phyloP scores from a whole-genome alignment of 495 filamentous ascomycete genomes.

The Thermochaetoides thermophila region DNA sequence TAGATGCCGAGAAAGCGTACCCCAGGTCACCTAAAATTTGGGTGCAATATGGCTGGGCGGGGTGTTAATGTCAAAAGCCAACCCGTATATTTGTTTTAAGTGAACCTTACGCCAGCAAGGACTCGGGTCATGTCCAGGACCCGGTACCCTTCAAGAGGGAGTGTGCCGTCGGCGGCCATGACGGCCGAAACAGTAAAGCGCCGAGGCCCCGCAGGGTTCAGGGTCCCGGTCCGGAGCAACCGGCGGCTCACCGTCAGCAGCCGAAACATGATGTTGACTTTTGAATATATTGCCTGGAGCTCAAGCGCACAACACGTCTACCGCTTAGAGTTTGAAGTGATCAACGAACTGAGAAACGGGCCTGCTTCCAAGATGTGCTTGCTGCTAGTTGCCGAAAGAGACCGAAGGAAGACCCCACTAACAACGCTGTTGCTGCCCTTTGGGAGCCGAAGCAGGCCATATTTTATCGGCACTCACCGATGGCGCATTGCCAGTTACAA shows the following conservation, averaged over 20 bases:
- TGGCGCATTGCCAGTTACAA: too few species aligned
- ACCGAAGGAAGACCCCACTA: too few species aligned
- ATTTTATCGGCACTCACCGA: too few species aligned
- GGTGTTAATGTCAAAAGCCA: not conserved
- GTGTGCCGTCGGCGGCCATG: constrained; percentile 12
- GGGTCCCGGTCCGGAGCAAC: not conserved
- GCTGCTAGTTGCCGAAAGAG: too few species aligned
- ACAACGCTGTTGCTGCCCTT: too few species aligned
- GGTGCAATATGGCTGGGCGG: constrained; percentile 76
- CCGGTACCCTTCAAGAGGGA: constrained; percentile 67
- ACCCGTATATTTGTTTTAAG: not conserved
- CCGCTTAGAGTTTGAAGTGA: too few species aligned
- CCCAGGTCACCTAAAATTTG: constrained; percentile 94
- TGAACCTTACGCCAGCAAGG: constrained; percentile 66
- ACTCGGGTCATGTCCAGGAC: constrained; percentile 96
- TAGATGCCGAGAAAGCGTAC: too few species aligned
- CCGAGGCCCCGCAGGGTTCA: not conserved
- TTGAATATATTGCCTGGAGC: not conserved
- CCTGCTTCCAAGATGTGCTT: too few species aligned
- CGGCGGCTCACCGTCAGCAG: not conserved
- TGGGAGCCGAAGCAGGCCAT: too few species aligned
- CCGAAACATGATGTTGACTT: constrained; percentile 2
- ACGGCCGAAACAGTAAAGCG: constrained; percentile 7
- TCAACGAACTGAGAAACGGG: too few species aligned
- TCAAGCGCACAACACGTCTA: too few species aligned